Evolutionary conservation across 495 filamentous ascomycete species (phyloP).

Genomic region (Gamarada debralockiae): DNA sequence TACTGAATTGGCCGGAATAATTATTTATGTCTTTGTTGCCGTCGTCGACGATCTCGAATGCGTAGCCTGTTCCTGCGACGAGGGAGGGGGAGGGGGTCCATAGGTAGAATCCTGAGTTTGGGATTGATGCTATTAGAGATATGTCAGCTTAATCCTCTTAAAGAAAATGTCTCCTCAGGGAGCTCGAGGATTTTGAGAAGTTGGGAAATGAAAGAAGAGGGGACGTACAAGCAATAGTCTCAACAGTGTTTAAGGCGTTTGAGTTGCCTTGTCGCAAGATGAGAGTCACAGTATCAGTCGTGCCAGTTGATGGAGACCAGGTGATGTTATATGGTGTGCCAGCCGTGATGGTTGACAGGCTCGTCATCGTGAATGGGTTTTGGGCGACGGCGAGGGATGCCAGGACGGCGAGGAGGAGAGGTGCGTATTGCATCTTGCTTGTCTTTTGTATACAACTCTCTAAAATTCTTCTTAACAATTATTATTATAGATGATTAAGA

Average conservation of each 20-base stretch:
- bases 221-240: conserved; percentile 49
- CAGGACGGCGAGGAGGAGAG: neutral
- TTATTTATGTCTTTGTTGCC: conserved; percentile 36
- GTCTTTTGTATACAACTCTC: no score
- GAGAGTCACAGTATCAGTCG: conserved; percentile 46
- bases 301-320: conserved; percentile 49
- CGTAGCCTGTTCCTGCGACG: conserved; percentile 45
- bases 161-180: neutral
- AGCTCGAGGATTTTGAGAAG: neutral
- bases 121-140: conserved; percentile 38
- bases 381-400: conserved; percentile 4
- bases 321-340: conserved; percentile 47
- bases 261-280: conserved; percentile 45
- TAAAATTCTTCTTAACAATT: no score
- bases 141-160: neutral
- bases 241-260: conserved; percentile 39
- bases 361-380: conserved; percentile 52
- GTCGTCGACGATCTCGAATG: conserved; percentile 54
- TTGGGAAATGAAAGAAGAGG: neutral
- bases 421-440: no score
- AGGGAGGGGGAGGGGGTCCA: conserved; percentile 46
- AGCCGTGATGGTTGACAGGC: conserved; percentile 39
- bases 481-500: no score
- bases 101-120: conserved; percentile 53
- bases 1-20: conserved; percentile 53